A percentile compares a stretch with the other conserved stretches of the same genome.
phyloP scores from a whole-genome alignment of 306 rosid genomes.

The Quercus berberidifolia region DNA sequence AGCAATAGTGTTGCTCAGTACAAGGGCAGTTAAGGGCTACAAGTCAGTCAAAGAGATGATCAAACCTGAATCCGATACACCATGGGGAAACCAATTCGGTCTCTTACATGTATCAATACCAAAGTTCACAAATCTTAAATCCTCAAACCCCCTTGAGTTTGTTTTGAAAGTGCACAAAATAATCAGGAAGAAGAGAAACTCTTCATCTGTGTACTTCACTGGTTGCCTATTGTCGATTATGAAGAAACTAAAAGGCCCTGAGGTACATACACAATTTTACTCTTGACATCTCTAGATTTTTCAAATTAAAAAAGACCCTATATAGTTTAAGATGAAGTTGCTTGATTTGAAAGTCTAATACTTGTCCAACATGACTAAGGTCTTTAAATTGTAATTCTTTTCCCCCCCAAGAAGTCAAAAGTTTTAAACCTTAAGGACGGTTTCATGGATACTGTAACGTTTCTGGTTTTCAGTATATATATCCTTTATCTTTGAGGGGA shows the following conservation, averaged over 20 bases:
- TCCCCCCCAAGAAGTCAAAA: too few relatives aligned
- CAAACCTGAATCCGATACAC: background rate
- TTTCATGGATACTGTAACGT: too few relatives aligned
- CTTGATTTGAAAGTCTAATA: too few relatives aligned
- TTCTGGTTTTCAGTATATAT: too few relatives aligned
- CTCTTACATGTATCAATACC: constrained; percentile 16
- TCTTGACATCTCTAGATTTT: too few relatives aligned
- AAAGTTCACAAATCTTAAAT: background rate
- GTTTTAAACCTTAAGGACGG: too few relatives aligned
- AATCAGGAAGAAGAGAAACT: constrained; percentile 20
- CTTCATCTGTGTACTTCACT: background rate
- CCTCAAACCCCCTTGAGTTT: constrained; percentile 22
- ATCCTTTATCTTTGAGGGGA: too few relatives aligned
- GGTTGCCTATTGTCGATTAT: background rate
- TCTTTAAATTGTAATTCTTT: too few relatives aligned
- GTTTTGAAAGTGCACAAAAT: constrained; percentile 10
- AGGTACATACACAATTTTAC: constrained; percentile 7
- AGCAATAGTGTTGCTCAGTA: constrained; percentile 22
- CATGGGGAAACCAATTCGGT: constrained; percentile 47
- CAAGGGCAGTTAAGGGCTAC: constrained; percentile 16
- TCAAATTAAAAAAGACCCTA: too few relatives aligned
- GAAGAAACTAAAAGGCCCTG: constrained; percentile 13
- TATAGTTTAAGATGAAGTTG: too few relatives aligned
- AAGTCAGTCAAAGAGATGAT: constrained; percentile 17
- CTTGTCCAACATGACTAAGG: too few relatives aligned